Evolutionary conservation across 1,284 basidiomycete genomes (phyloP), one percentile per base, ranked within the genome.

Genomic region (Ceratobasidium sp.): DNA sequence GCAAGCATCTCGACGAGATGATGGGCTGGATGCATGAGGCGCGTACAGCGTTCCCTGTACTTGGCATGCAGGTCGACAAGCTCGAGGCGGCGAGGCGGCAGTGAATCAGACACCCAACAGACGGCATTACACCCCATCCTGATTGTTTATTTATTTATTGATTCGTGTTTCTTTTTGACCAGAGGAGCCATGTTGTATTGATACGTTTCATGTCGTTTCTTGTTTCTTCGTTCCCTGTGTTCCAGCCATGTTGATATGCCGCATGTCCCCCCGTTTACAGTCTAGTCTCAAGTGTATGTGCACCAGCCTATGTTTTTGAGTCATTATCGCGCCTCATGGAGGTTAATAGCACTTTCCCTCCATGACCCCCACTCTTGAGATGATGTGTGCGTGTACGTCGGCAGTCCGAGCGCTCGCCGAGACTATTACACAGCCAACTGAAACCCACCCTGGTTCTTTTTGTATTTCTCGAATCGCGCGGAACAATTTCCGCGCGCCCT

Each of bases 1-100:
- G 59, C 58, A 62, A 22, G 7, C 56, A 72, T n/a, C 46, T 72
- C 16, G 69, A 72, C 39, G 69, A 72, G 31, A 59, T 72, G 69
- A 62, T 72, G 69, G 34, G 69, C 11, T 72, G 69, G 69, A 72
- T 72, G 69, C 69, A 72, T 19, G 69, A 72, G 22, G 46, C 56
- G 13, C 54, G 56, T 22, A n/a, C 16, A 14, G 37, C 31, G 39
- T 72, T 72, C 56, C 69, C 69, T 1, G 56, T 72, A 6, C 46
- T 72, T 29, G 69, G 69, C 14, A 72, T 72, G 69, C 69, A 72
- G 22, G 69, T 54, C 56, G 69, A 72, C 58, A 72, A 72, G 43
- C 69, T 72, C 34, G 69, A 72, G 6, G 37, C 31, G 8, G 43
- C 29, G 1, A 48, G 34, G 37, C 37, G 69, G 39, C 39, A 46